Percentiles rank a stretch among this genome's conserved stretches.
phyloP scores from a whole-genome alignment of 495 filamentous ascomycete species.

The Lasiosphaeris hirsuta region DNA sequence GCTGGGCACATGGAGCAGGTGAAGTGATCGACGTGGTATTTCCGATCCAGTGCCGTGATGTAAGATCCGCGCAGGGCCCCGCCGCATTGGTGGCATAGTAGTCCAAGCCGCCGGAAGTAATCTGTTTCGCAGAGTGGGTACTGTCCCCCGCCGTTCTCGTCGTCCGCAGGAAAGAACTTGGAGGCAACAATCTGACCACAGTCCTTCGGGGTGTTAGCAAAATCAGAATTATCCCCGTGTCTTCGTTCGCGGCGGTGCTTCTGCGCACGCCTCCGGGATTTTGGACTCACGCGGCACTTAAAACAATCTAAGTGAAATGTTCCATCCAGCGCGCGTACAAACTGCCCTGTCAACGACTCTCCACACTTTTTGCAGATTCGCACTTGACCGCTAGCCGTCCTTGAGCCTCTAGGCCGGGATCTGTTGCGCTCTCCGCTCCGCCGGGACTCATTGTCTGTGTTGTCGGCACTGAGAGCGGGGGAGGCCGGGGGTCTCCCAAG shows the following conservation, averaged over 20 bases:
- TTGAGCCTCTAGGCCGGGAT: slow-evolving; percentile 41
- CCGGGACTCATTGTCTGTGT: slow-evolving; percentile 34
- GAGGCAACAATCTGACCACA: slow-evolving; percentile 95
- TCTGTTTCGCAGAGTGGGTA: slow-evolving; percentile 98
- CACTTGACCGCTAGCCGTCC: slow-evolving; percentile 50
- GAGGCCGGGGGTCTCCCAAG: slow-evolving; percentile 33
- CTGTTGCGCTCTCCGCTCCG: slow-evolving; percentile 48
- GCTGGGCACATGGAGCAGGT: slow-evolving; percentile 97
- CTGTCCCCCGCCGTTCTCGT: slow-evolving; percentile 77
- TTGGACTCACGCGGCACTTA: slow-evolving; percentile 77
- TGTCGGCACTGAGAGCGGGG: slow-evolving; percentile 39
- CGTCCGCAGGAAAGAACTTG: slow-evolving; percentile 96
- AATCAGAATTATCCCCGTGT: neutral
- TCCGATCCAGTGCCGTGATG: slow-evolving; percentile 94
- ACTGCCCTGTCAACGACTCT: slow-evolving; percentile 84
- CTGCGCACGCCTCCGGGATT: neutral
- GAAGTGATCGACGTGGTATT: slow-evolving; percentile 99
- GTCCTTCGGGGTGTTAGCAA: slow-evolving; percentile 60
- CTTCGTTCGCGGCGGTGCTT: neutral
- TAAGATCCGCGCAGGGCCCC: slow-evolving; percentile 95
- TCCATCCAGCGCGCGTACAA: slow-evolving; percentile 85
- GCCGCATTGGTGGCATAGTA: slow-evolving; percentile 88
- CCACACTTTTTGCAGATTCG: slow-evolving; percentile 86
- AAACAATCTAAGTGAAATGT: slow-evolving; percentile 99
- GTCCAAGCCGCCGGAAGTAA: slow-evolving; percentile 89